phyloP scores from a whole-genome alignment of 2,329 filamentous ascomycete genomes.

The Fusarium hostae region DNA sequence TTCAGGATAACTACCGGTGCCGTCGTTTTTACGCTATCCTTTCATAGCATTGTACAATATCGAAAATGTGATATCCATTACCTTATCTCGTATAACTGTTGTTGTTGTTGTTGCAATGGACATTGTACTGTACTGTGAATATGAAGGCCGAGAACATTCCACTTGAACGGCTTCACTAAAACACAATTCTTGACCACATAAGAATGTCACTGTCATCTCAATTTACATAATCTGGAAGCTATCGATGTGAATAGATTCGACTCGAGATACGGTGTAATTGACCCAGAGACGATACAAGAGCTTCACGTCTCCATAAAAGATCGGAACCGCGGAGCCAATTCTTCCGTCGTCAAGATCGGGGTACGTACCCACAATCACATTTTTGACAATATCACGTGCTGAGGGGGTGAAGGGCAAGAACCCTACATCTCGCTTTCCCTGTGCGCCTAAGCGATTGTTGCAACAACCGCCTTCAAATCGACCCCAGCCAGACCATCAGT shows the following conservation, averaged over 20 bases:
- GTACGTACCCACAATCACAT: not conserved
- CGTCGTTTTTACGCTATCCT: not conserved
- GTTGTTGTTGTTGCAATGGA: not conserved
- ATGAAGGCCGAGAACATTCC: not conserved
- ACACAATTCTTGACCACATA: not conserved
- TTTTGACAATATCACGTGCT: not conserved
- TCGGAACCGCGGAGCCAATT: slow-evolving; percentile 19
- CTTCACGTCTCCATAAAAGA: not conserved
- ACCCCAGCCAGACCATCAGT: slow-evolving; percentile 53
- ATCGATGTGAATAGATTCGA: not conserved
- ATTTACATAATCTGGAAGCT: not conserved
- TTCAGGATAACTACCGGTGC: not conserved
- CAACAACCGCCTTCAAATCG: slow-evolving; percentile 44
- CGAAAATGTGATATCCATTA: not conserved
- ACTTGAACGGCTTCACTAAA: not conserved
- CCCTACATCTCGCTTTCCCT: slow-evolving; percentile 46
- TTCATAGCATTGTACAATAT: not conserved
- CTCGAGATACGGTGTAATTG: not conserved
- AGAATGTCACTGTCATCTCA: not conserved
- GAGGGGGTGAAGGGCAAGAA: slow-evolving; percentile 50
- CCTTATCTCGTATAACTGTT: not conserved
- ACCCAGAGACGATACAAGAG: not conserved
- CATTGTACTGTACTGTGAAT: not conserved
- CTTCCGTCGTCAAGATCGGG: not conserved
- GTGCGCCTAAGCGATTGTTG: slow-evolving; percentile 17